phyloP scores from a whole-genome alignment of 805 yeast genomes.

The Metschnikowia sp. region DNA sequence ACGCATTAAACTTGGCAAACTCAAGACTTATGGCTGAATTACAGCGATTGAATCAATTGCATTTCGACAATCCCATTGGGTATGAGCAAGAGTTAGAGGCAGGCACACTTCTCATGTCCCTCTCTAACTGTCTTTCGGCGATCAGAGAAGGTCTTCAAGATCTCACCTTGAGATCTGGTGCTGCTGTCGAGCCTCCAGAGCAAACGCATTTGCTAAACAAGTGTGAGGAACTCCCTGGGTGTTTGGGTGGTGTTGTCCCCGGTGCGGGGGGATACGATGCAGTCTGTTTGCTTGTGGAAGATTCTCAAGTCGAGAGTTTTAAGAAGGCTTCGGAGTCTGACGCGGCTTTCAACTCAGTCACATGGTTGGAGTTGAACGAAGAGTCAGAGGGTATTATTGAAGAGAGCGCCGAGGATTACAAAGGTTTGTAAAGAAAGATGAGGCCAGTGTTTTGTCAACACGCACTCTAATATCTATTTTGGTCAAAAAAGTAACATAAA shows the following conservation, averaged over 20 bases:
- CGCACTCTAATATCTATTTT: no score
- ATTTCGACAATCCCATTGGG: slow-evolving; percentile 24
- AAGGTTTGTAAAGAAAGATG: slow-evolving; percentile 8
- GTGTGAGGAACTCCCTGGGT: slow-evolving; percentile 56
- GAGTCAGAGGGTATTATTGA: slow-evolving; percentile 55
- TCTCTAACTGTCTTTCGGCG: slow-evolving; percentile 39
- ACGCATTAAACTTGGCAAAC: slow-evolving; percentile 56
- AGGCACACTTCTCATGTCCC: slow-evolving; percentile 20
- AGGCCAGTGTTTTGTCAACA: no score
- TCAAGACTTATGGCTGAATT: slow-evolving; percentile 50
- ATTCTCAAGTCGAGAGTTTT: slow-evolving; percentile 34
- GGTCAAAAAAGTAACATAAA: no score
- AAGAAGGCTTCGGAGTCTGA: slow-evolving; percentile 18
- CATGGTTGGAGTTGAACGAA: slow-evolving; percentile 68
- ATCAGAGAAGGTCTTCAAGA: slow-evolving; percentile 58
- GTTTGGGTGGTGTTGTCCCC: slow-evolving; percentile 93
- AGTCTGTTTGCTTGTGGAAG: slow-evolving; percentile 62
- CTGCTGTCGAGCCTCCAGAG: slow-evolving; percentile 79
- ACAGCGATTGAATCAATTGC: slow-evolving; percentile 32
- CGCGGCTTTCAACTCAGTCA: slow-evolving; percentile 42
- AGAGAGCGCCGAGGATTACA: slow-evolving; percentile 41
- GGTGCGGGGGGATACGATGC: slow-evolving; percentile 99
- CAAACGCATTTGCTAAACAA: slow-evolving; percentile 71
- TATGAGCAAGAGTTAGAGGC: slow-evolving; percentile 27
- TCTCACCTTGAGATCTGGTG: slow-evolving; percentile 66